These are phyloP conservation scores for Gastrolobium bilobum DNA, from an alignment of 306 rosid genomes.

Conservation along the genomic window DNA sequence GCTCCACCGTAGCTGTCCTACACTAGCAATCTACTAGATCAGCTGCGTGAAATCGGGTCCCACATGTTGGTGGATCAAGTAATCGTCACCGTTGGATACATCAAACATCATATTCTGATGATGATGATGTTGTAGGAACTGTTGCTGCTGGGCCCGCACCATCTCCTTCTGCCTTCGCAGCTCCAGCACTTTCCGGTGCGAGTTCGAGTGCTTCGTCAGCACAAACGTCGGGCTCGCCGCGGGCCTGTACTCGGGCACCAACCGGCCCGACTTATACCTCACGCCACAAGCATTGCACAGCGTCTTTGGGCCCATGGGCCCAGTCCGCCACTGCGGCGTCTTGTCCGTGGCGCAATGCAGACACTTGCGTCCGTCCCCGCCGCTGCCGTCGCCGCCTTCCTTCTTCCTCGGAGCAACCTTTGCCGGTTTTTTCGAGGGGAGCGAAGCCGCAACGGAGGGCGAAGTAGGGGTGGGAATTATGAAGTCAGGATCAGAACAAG, in stretches of 20 bases:
- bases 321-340: slow-evolving; percentile 90
- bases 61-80: slow-evolving; percentile 77
- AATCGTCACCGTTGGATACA: slow-evolving; percentile 70
- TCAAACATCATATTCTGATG: slow-evolving; percentile 63
- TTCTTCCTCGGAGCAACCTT: slow-evolving; percentile 56
- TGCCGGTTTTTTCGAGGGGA: slow-evolving; percentile 39
- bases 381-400: slow-evolving; percentile 46
- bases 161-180: slow-evolving; percentile 87
- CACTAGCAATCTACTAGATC: slow-evolving; percentile 56
- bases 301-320: slow-evolving; percentile 87
- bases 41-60: slow-evolving; percentile 75
- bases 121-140: slow-evolving; percentile 58
- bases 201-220: slow-evolving; percentile 84
- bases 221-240: slow-evolving; percentile 90
- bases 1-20: slow-evolving; percentile 44
- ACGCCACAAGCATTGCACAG: slow-evolving; percentile 86
- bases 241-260: slow-evolving; percentile 89
- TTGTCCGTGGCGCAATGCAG: slow-evolving; percentile 84
- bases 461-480: slow-evolving; percentile 28
- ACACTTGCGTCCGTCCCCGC: slow-evolving; percentile 68
- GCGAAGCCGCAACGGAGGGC: neutral
- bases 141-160: slow-evolving; percentile 53
- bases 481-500: slow-evolving; percentile 46
- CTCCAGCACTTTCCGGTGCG: slow-evolving; percentile 90
- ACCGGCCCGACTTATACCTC: slow-evolving; percentile 78